phyloP scores from a whole-genome alignment of 495 filamentous ascomycete species.

The Amphirosellinia nigrospora region DNA sequence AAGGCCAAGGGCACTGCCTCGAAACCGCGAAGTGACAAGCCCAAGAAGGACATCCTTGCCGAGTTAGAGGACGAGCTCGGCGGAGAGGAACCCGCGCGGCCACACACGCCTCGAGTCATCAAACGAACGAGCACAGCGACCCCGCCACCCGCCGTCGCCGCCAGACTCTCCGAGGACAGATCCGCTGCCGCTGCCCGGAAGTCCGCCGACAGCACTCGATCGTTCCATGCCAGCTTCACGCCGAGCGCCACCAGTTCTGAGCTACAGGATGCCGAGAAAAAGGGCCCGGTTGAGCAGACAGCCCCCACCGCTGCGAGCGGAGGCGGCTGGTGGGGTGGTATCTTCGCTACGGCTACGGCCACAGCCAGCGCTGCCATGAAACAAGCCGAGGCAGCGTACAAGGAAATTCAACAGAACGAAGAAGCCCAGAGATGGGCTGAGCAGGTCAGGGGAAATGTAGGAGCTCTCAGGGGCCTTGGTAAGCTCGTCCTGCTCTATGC shows the following conservation, averaged over 20 bases:
- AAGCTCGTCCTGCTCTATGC: conserved; percentile 35
- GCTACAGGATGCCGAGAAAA: conserved; percentile 59
- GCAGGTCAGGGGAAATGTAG: conserved; percentile 91
- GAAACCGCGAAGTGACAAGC: conserved; percentile 54
- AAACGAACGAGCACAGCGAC: conserved; percentile 64
- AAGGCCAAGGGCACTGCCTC: conserved; percentile 54
- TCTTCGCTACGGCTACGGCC: conserved; percentile 68
- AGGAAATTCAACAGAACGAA: conserved; percentile 94
- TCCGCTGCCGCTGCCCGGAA: conserved; percentile 58
- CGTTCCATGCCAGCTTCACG: conserved; percentile 66
- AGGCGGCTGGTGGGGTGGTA: conserved; percentile 90
- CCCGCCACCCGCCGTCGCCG: conserved; percentile 59
- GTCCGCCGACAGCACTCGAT: conserved; percentile 74
- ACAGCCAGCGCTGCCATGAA: conserved; percentile 84
- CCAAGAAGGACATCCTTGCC: conserved; percentile 74
- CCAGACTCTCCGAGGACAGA: conserved; percentile 62
- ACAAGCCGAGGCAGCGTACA: conserved; percentile 90
- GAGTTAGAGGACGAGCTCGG: conserved; percentile 79
- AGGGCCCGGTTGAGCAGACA: conserved; percentile 45
- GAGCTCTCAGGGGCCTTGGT: conserved; percentile 81
- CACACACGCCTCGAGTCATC: conserved; percentile 79
- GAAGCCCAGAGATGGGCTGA: conserved; percentile 96
- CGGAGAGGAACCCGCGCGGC: conserved; percentile 70
- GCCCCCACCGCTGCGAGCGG: conserved; percentile 50
- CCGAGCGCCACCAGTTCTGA: conserved; percentile 58